phyloP scores from a whole-genome alignment of 768 basidiomycete species.

The Rhodosporidiobolus odoratus region DNA sequence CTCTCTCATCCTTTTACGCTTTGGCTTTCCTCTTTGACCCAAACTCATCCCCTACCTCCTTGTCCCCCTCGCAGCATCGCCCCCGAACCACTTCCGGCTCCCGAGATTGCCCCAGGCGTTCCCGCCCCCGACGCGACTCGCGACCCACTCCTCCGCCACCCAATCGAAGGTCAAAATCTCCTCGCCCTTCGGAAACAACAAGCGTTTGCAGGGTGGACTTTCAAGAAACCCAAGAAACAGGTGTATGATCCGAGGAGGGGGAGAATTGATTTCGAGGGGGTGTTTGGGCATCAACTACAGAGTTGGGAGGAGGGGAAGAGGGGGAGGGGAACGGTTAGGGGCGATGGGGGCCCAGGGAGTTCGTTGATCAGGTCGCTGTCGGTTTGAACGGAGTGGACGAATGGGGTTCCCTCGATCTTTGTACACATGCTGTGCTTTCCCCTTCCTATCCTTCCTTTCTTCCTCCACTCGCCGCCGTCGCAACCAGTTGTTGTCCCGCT shows the following conservation, averaged over 20 bases:
- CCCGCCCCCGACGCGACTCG: constrained; percentile 70
- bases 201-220: constrained; percentile 58
- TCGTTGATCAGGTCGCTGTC: constrained; percentile 22
- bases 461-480: no score
- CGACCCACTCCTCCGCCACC: constrained; percentile 81
- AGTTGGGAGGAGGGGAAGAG: background rate
- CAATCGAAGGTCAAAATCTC: constrained; percentile 76
- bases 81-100: constrained; percentile 65
- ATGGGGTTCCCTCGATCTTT: no score
- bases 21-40: background rate
- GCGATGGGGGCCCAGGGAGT: constrained; percentile 1
- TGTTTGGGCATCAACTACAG: constrained; percentile 8
- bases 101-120: constrained; percentile 66
- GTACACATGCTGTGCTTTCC: no score
- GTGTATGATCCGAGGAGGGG: constrained; percentile 32
- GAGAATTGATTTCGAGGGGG: background rate
- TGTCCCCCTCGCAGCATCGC: background rate
- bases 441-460: no score
- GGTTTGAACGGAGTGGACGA: background rate
- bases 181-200: constrained; percentile 84
- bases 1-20: background rate
- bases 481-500: no score
- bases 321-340: background rate
- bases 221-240: constrained; percentile 26
- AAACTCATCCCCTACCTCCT: background rate